phyloP scores from a whole-genome alignment of 2,329 filamentous ascomycete genomes.

The Aureobasidium zeae region DNA sequence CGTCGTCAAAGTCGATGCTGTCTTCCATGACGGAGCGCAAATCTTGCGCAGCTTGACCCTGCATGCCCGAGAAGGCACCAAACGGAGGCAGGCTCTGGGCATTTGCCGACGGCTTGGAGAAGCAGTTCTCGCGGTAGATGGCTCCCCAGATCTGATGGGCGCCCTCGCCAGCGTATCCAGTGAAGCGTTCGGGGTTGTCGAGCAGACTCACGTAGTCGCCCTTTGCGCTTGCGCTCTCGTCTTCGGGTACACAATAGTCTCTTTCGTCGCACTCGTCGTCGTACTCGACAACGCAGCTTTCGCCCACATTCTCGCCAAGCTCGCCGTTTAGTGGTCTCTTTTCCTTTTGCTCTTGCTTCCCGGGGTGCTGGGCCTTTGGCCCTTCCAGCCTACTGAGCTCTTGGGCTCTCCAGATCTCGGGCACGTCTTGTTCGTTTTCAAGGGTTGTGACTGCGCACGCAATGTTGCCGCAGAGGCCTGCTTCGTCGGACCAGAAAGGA shows the following conservation, averaged over 20 bases:
- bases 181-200: conserved; percentile 91
- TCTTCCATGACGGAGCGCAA: conserved; percentile 54
- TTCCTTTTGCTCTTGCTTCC: conserved; percentile 61
- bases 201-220: conserved; percentile 94
- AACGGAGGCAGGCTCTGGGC: conserved; percentile 26
- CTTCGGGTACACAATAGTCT: conserved; percentile 93
- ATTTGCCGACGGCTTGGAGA: conserved; percentile 42
- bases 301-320: conserved; percentile 76
- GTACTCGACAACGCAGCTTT: conserved; percentile 95
- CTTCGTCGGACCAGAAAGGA: conserved; percentile 91
- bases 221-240: conserved; percentile 75
- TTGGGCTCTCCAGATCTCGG: conserved; percentile 79
- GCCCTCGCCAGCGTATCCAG: conserved; percentile 78
- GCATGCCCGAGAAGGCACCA: conserved; percentile 37
- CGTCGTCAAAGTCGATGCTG: conserved; percentile 70
- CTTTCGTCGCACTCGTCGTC: conserved; percentile 95
- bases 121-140: conserved; percentile 96
- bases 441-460: conserved; percentile 92
- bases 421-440: conserved; percentile 91
- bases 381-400: conserved; percentile 89
- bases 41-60: conserved; percentile 49
- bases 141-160: conserved; percentile 91
- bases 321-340: conserved; percentile 69
- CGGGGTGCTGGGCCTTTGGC: conserved; percentile 81
- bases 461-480: conserved; percentile 92